A percentile compares a stretch with the other conserved stretches of the same genome.
Conservation (phyloP, 2,329 filamentous ascomycete genomes). For the Blastomyces silverae region DNA sequence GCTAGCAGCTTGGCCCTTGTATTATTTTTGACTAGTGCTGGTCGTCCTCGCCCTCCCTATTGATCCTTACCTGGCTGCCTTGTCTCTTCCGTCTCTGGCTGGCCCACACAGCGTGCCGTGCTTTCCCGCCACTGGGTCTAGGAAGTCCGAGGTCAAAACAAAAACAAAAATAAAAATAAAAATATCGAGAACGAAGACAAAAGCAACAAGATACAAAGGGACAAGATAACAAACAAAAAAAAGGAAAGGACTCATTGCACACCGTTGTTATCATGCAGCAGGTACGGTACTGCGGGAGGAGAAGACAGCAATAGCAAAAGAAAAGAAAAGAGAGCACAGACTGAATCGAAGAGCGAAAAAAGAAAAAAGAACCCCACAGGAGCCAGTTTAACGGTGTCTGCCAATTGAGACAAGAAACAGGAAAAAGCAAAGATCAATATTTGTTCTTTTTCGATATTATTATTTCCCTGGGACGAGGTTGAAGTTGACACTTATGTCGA, state of each 20-base stretch:
- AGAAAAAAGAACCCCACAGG: background rate
- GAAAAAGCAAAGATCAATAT: background rate
- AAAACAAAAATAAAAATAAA: background rate
- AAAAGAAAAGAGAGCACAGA: background rate
- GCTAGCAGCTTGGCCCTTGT: conserved; percentile 8
- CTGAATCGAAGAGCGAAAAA: background rate
- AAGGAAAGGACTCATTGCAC: background rate
- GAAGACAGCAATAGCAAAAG: background rate
- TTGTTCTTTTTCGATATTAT: background rate
- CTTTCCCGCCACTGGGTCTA: conserved; percentile 4
- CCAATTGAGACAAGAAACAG: background rate
- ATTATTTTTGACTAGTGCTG: conserved; percentile 8
- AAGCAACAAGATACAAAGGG: background rate
- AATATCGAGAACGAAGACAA: background rate
- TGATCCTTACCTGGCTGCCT: conserved; percentile 5
- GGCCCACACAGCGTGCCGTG: conserved; percentile 7
- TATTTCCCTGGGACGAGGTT: background rate
- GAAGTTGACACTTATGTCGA: background rate
- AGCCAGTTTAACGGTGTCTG: background rate
- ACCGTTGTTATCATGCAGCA: background rate
- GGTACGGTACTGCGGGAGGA: background rate
- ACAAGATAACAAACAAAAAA: background rate
- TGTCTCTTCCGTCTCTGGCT: background rate
- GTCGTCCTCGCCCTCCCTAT: background rate
- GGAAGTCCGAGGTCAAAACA: background rate